Evolutionary conservation across 2,329 filamentous ascomycete species (phyloP), one percentile per base, ranked within the genome.

Genomic region (Peltaster fructicola): DNA sequence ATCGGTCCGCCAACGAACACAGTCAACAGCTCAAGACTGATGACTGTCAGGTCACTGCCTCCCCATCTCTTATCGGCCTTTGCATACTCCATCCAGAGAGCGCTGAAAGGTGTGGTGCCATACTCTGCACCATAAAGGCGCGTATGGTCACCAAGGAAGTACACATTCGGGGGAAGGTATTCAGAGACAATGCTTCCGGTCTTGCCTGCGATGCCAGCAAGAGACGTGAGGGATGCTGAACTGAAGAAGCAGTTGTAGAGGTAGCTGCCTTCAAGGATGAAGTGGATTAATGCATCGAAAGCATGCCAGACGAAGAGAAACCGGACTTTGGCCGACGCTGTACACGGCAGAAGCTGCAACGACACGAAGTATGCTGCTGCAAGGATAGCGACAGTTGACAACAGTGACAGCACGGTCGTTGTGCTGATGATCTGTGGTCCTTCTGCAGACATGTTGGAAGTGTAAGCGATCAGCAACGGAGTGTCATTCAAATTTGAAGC

Each of bases 171-270:
- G 6, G 58, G 54, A 3, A 57, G 55, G 28, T 57, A 57, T 25
- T 32, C 47, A 33, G 37, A 56, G 15, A 30, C 36, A 40, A 33
- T 22, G 5, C 37, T 38, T 16, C 46, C 43, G 23, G 44, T 35
- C 18, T 41, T 30, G 6, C 33, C 19, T 16, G 40, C 33, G n/a
- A 38, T 40, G 3, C 41, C 9, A 39, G 29, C 20, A 27, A 24
- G n/a, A n/a, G n/a, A n/a, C 13, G 27, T 41, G 18, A 50, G 49
- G 6, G 57, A 51, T 18, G 65, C 47, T 41, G 59, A 70, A 37
- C 63, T 63, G 63, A 82, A 85, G 64, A 95, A 90, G 59, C 80
- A 91, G 56, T 91, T 80, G 62, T 82, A 93, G 13, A 93, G 69
- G 53, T 81, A 95, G 43, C 71, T 75, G 26, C 81, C 84, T 56